phyloP scores from a whole-genome alignment of 2,329 filamentous ascomycete genomes.

The Epichloe bromicola region DNA sequence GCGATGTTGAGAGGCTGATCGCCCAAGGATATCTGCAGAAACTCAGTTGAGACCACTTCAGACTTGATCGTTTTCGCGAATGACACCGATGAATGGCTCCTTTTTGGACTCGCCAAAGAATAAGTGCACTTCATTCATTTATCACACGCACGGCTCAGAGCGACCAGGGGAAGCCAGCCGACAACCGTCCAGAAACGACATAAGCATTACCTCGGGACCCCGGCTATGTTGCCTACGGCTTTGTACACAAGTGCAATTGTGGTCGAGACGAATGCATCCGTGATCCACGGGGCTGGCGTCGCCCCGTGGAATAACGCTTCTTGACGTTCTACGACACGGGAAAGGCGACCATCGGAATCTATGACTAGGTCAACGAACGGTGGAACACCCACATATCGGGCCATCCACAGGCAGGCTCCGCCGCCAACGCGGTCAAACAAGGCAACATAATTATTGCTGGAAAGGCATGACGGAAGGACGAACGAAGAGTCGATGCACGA shows the following conservation, averaged over 20 bases:
- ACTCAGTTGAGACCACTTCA: conserved; percentile 46
- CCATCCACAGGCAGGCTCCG: neutral
- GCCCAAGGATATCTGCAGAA: conserved; percentile 90
- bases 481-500: too few species aligned
- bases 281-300: neutral
- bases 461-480: too few species aligned
- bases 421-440: neutral
- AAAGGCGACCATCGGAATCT: too few species aligned
- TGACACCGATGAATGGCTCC: neutral
- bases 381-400: too few species aligned
- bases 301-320: too few species aligned
- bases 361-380: too few species aligned
- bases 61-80: neutral
- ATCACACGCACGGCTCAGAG: too few species aligned
- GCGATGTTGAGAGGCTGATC: conserved; percentile 89
- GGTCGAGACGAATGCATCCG: neutral
- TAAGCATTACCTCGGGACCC: neutral
- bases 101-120: too few species aligned
- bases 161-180: neutral
- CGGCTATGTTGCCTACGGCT: neutral
- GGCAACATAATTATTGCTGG: too few species aligned
- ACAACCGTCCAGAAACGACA: neutral
- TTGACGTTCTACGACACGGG: neutral
- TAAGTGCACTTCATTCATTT: neutral
- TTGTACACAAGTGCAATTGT: too few species aligned